Evolutionary conservation across 2,329 filamentous ascomycete species (phyloP), one percentile per base, ranked within the genome.

Genomic region (Coniella lustricola): DNA sequence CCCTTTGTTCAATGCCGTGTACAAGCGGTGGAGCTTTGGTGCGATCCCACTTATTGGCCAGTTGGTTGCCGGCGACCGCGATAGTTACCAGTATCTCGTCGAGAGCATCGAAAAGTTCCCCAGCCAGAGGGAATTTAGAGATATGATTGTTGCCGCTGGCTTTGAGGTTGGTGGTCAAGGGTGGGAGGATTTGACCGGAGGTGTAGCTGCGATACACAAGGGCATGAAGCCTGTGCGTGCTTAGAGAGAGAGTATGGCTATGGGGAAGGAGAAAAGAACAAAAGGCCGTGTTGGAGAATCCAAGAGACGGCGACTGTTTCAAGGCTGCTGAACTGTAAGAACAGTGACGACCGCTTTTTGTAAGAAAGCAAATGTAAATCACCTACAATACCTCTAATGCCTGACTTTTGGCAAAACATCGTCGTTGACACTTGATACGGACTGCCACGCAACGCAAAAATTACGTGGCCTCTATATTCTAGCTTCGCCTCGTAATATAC

Each of bases 21-120:
- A 98, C 70, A 95, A 95, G 75, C 79, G 86, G 51, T 98, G 94
- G 90, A 95, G 88, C 53, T 98, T 98, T 66, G 78, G 82, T 51
- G 90, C 89, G 12, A 98, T 98, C 56, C 93, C 93, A 0, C 67
- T 98, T 57, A 96, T 98, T 61, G 94, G 93, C 3, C 91, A 98
- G 70, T 64, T 98, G 52, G 90, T 98, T 14, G 91, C 93, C 2
- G 89, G 88, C 7, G 94, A 98, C 64, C 76, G 91, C 49, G 91
- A 94, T 62, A 95, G 89, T 64, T 98, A 98, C 67, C 93, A 98
- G 74, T 98, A 98, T 68, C 75, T 98, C 9, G 93, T 98, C 9
- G 93, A 98, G 75, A 96, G 90, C 67, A 98, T 98, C 66, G 90
- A 96, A 69, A 75, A 79, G 41, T 97, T 97, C 64, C 94, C 93